Base-by-base conservation (phyloP, 1,284 basidiomycete genomes). In the Cryptococcus maquisensis region DNA sequence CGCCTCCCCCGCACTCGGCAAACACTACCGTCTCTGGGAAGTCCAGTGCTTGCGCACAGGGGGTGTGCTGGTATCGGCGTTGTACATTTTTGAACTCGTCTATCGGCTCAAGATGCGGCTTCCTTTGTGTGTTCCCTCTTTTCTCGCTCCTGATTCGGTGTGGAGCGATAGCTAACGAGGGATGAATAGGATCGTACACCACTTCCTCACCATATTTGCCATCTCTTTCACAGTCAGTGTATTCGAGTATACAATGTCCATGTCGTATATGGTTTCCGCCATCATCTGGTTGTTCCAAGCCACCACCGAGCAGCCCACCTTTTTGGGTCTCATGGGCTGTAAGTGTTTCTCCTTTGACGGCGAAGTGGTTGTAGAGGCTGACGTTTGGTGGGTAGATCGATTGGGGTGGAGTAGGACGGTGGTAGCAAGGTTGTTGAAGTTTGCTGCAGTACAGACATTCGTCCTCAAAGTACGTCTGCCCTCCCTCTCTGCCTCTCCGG, bases 271-370 rank as follows among this genome's bases (percentile, higher is more conserved):
- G 24, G 39, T 56, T 5, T 56, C 57, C 9, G 62, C 54, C 8
- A 41, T 62, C 35, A 58, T 66, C 38, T 66, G 65, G 62, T 47
- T 68, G 18, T 66, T 68, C 52, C 66, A 66, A 56, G 65, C 65
- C 10, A 68, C 66, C 8, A 64, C 62, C 5, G 66, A 68, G 51
- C 66, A 68, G 40, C 48, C 56, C 3, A 65, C 62, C 6, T 68
- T 68, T 42, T 7, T 68, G 28, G 66, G 65, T 0, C 47, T 69
- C 6, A 41, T 64, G 24, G 63, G 65, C 13, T 69, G 61, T 63
- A 42, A 57, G 59, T 55, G 36, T n/a, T 12, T 38, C n/a, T 38
- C 12, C n/a, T 32, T 10, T 32, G n/a, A 16, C 32, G 36, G 45
- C 4, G 24, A 4, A 36, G 26, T 15, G 35, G 15, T 37, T 13